Evolutionary conservation across 305 asterid genomes (phyloP), one percentile per base, ranked within the genome.

Genomic region (Fraxinus angustifolia): DNA sequence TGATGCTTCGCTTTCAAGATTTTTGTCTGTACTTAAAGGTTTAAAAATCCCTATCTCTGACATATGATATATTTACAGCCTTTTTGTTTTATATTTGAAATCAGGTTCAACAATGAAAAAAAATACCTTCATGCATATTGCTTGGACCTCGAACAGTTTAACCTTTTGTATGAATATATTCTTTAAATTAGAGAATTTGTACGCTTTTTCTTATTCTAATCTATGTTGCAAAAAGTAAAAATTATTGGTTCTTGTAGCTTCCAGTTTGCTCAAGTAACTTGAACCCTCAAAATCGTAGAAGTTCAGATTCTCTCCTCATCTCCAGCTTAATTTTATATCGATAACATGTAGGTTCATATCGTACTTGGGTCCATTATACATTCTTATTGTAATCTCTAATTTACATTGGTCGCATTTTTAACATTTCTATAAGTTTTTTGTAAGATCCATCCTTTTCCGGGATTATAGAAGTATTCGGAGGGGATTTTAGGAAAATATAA

Each of bases 151-250:
- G 30, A 78, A 74, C 75, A 56, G 60, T 17, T 75, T 42, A 38
- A 60, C 30, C 7, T 38, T 75, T 48, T 58, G 82, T 31, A 70
- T 90, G 89, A 88, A 88, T 87, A 87, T 88, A 79, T 87, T 86
- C 91, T 81, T 83, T 62, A 67, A 73, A 73, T 77, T 56, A 82
- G 67, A 85, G 82, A 79, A 79, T 76, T 83, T 26, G 35, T 30
- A 65, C 60, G 33, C 48, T 75, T 48, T 76, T 67, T 76, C 88
- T 67, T 76, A 38, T 81, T 83, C 33, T 60, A 67, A 76, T 26
- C 42, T 38, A 19, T 58, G 62, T 73, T 36, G 45, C 7, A 26
- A 26, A 26, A 65, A 65, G 73, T 65, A 65, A 28, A 26, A 50
- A 70, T 35, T 21, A 76, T 42, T 45, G 81, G 40, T 80, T 48